A percentile compares a stretch with the other conserved stretches of the same genome.
Conservation (phyloP, 345 rosid genomes). For the Murraya koenigii region DNA sequence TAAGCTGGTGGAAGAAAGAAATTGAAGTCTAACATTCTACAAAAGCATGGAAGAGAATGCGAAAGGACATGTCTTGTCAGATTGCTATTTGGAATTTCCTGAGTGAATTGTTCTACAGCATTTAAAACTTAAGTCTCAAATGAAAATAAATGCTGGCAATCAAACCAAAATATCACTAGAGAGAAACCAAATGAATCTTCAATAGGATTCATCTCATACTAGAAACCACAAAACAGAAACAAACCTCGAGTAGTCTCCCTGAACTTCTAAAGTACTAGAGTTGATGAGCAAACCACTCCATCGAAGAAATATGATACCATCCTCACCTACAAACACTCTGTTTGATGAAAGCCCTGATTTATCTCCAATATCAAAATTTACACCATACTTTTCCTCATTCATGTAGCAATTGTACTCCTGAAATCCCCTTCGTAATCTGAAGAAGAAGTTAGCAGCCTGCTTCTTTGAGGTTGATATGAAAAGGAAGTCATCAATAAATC, state of each 20-base stretch:
- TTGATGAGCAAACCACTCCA: slow-evolving; percentile 92
- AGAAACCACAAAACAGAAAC: slow-evolving; percentile 16
- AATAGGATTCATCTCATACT: not conserved
- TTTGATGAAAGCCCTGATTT: slow-evolving; percentile 33
- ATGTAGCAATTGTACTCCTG: slow-evolving; percentile 71
- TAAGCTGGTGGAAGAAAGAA: not conserved
- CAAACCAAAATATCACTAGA: not conserved
- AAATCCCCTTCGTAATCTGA: slow-evolving; percentile 55
- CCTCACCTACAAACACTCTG: slow-evolving; percentile 45
- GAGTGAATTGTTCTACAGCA: not conserved
- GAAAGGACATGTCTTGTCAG: not conserved
- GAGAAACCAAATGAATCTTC: slow-evolving; percentile 1
- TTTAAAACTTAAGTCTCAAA: not conserved
- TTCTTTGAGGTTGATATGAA: slow-evolving; percentile 74
- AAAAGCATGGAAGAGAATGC: not conserved
- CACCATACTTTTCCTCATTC: slow-evolving; percentile 65
- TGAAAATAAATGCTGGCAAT: not conserved
- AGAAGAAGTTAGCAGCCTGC: slow-evolving; percentile 54
- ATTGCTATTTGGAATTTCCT: not conserved
- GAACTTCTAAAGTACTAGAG: slow-evolving; percentile 64
- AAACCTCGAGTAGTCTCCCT: slow-evolving; percentile 81
- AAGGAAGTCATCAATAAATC: slow-evolving; percentile 78
- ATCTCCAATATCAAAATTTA: slow-evolving; percentile 53
- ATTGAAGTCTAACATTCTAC: not conserved
- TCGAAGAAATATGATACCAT: slow-evolving; percentile 51